Conservation (phyloP, 805 yeast species). For the Nakazawaea ambrosiae region DNA sequence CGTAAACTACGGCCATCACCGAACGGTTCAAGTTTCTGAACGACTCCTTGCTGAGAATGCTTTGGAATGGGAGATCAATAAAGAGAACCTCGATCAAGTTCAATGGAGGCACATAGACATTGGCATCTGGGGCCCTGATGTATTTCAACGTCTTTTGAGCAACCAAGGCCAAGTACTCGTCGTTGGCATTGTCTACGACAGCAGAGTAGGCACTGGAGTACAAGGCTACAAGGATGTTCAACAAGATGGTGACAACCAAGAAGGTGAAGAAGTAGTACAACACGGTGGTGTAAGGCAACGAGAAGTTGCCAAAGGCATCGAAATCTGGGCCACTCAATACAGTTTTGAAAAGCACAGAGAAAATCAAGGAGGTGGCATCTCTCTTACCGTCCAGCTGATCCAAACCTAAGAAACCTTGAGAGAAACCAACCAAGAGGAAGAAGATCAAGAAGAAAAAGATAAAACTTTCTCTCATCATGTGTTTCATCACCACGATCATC, state of each 20-base stretch:
- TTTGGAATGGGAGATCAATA: constrained; percentile 35
- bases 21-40: constrained; percentile 37
- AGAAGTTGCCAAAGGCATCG: constrained; percentile 60
- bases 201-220: constrained; percentile 79
- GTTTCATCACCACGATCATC: constrained; percentile 77
- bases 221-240: constrained; percentile 79
- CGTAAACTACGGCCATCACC: constrained; percentile 59
- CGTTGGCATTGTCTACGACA: constrained; percentile 75
- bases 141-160: constrained; percentile 80
- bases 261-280: constrained; percentile 74
- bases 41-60: constrained; percentile 25
- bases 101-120: constrained; percentile 80
- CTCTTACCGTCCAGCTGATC: constrained; percentile 83
- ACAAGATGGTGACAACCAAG: constrained; percentile 63
- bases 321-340: constrained; percentile 73
- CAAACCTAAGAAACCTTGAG: constrained; percentile 81
- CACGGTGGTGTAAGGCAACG: constrained; percentile 80
- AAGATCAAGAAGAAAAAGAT: constrained; percentile 69
- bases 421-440: constrained; percentile 69
- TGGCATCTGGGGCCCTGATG: constrained; percentile 82
- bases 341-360: constrained; percentile 61
- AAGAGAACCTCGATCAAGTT: constrained; percentile 62
- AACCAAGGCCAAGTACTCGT: constrained; percentile 78
- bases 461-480: constrained; percentile 83
- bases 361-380: constrained; percentile 61